Evolutionary conservation across 176 grass and related monocot genomes (phyloP).

Genomic region (Canna indica): DNA sequence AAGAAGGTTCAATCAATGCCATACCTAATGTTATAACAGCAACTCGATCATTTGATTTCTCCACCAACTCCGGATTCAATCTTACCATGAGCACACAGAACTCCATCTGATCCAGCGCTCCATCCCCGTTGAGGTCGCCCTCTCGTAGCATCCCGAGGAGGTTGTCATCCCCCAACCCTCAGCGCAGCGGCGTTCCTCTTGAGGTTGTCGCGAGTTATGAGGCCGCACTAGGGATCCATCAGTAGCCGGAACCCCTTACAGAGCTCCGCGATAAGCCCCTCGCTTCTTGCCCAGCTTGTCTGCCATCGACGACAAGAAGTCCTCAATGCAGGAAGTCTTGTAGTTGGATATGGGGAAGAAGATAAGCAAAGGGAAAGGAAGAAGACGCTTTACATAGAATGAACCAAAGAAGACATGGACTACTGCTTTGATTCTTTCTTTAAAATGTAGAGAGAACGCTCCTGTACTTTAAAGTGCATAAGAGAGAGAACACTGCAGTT

Average conservation of each 20-base stretch:
- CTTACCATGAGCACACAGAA: conserved; percentile 41
- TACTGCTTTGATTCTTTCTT: too few relatives aligned
- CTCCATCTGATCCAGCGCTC: conserved; percentile 24
- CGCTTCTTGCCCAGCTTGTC: conserved; percentile 22
- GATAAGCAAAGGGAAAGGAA: too few relatives aligned
- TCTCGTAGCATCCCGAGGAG: conserved; percentile 28
- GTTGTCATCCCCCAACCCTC: conserved; percentile 26
- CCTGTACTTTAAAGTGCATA: too few relatives aligned
- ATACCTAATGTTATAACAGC: too few relatives aligned
- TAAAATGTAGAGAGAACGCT: too few relatives aligned
- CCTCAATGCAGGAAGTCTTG: too few relatives aligned
- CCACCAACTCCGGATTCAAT: conserved; percentile 25
- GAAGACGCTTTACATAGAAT: too few relatives aligned
- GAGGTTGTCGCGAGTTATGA: conserved; percentile 30
- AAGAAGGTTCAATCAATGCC: too few relatives aligned
- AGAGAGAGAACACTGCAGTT: too few relatives aligned
- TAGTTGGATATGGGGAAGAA: too few relatives aligned
- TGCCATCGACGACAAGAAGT: background rate
- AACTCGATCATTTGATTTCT: background rate
- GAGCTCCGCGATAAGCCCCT: conserved; percentile 38
- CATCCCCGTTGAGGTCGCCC: conserved; percentile 34
- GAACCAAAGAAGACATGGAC: too few relatives aligned
- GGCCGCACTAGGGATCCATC: conserved; percentile 20
- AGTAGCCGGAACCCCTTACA: conserved; percentile 37
- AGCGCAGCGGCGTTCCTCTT: conserved; percentile 21